Evolutionary conservation across 2,329 filamentous ascomycete genomes (phyloP).

Genomic region (Ophiognomonia clavigignenti-juglandacearum): DNA sequence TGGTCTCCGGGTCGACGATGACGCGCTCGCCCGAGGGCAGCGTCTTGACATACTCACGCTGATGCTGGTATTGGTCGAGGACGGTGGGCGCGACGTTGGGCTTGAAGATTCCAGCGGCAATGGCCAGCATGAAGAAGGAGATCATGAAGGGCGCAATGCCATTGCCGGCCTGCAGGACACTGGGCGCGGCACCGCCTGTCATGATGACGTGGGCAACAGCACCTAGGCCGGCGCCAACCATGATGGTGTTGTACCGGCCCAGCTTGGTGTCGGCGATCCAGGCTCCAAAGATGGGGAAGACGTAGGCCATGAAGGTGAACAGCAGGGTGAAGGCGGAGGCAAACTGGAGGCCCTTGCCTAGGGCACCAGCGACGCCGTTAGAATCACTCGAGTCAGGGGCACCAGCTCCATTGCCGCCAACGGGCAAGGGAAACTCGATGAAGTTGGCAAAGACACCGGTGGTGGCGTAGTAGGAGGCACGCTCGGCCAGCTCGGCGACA

Average conservation of each 20-base stretch:
- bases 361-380: constrained; percentile 41
- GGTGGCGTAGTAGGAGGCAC: constrained; percentile 48
- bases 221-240: constrained; percentile 48
- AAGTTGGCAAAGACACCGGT: constrained; percentile 50
- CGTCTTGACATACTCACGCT: constrained; percentile 34
- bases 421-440: constrained; percentile 47
- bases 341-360: constrained; percentile 44
- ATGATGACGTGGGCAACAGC: constrained; percentile 61
- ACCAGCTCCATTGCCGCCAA: constrained; percentile 29
- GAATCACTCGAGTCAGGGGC: constrained; percentile 27
- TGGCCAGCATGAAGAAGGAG: constrained; percentile 59
- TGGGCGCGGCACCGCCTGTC: constrained; percentile 57
- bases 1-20: constrained; percentile 41
- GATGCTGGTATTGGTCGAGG: constrained; percentile 38
- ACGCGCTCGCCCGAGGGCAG: constrained; percentile 39
- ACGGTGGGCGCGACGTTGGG: constrained; percentile 45
- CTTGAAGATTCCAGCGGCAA: constrained; percentile 70
- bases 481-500: constrained; percentile 45
- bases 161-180: constrained; percentile 45
- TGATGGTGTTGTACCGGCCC: constrained; percentile 64
- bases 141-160: constrained; percentile 57
- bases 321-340: constrained; percentile 40
- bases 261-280: constrained; percentile 60
- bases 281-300: constrained; percentile 45
- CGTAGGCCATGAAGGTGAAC: constrained; percentile 44